Conservation (phyloP, 2,329 filamentous ascomycete genomes). For the Exophiala viscosa region DNA sequence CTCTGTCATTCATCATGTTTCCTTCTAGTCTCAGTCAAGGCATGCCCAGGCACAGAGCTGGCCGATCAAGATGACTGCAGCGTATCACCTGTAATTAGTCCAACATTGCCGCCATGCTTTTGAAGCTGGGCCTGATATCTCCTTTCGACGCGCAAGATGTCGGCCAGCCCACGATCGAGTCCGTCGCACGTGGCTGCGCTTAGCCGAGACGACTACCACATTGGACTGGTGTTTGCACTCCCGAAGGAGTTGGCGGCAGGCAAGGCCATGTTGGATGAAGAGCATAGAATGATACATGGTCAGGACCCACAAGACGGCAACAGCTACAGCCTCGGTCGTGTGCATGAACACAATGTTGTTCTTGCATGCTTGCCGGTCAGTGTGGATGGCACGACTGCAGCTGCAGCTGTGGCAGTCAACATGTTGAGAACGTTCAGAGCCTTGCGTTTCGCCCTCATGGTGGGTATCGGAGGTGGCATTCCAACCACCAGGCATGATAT, state of each 20-base stretch:
- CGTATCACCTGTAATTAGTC: too few relatives aligned
- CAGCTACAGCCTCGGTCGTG: constrained; percentile 22
- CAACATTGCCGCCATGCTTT: too few relatives aligned
- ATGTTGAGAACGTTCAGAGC: constrained; percentile 26
- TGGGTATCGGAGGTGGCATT: constrained; percentile 31
- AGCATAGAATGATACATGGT: constrained; percentile 16
- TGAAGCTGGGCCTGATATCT: too few relatives aligned
- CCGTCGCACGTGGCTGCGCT: too few relatives aligned
- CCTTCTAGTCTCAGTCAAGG: too few relatives aligned
- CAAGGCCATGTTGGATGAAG: constrained; percentile 18
- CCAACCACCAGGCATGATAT: constrained; percentile 26
- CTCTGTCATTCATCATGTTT: too few relatives aligned
- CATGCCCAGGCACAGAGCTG: too few relatives aligned
- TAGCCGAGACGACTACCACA: constrained; percentile 3
- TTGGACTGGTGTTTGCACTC: constrained; percentile 19
- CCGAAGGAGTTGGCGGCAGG: constrained; percentile 32
- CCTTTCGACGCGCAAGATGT: too few relatives aligned
- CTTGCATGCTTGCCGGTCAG: constrained; percentile 22
- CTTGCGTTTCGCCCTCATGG: constrained; percentile 29
- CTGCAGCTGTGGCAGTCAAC: constrained; percentile 25
- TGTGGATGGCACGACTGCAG: constrained; percentile 19
- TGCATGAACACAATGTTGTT: constrained; percentile 27
- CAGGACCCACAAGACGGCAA: background rate
- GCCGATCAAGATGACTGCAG: too few relatives aligned
- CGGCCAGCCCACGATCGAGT: too few relatives aligned